A percentile compares a stretch with the other conserved stretches of the same genome.
Conservation (phyloP, 768 basidiomycete genomes). For the Tylopilus sp. region DNA sequence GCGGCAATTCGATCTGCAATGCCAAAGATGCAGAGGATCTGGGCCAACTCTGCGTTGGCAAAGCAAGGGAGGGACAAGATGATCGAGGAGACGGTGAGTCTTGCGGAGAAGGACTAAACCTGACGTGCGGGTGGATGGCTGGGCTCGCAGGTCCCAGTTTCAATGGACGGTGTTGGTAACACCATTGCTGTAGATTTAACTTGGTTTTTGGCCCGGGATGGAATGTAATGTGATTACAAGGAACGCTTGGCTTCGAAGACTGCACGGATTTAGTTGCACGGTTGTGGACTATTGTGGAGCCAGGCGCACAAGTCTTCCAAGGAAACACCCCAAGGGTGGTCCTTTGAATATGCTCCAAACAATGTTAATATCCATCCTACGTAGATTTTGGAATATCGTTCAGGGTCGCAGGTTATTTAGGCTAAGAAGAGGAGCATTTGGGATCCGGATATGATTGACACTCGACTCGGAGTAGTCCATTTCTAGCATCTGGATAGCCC, state of each 20-base stretch:
- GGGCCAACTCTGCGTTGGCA: neutral
- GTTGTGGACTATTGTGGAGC: neutral
- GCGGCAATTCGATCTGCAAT: neutral
- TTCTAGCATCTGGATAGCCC: neutral
- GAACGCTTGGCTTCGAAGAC: too few relatives aligned
- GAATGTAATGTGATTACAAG: too few relatives aligned
- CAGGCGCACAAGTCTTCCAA: neutral
- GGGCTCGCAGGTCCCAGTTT: neutral
- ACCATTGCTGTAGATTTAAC: neutral
- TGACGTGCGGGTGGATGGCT: too few relatives aligned
- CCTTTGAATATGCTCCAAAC: neutral
- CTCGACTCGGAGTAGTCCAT: rapidly evolving
- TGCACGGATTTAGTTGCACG: neutral
- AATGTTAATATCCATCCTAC: neutral
- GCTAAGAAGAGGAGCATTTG: neutral
- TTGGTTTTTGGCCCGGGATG: neutral
- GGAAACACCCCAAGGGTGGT: too few relatives aligned
- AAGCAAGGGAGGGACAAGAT: neutral
- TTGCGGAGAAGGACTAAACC: neutral
- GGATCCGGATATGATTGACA: neutral
- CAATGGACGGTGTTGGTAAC: too few relatives aligned
- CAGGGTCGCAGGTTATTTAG: neutral
- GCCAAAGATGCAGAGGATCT: conserved; percentile 2
- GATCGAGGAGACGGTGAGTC: neutral
- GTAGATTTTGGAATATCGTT: conserved; percentile 1